A percentile compares a stretch with the other conserved stretches of the same genome.
phyloP scores from a whole-genome alignment of 495 filamentous ascomycete species.

The Venustampulla echinocandica region DNA sequence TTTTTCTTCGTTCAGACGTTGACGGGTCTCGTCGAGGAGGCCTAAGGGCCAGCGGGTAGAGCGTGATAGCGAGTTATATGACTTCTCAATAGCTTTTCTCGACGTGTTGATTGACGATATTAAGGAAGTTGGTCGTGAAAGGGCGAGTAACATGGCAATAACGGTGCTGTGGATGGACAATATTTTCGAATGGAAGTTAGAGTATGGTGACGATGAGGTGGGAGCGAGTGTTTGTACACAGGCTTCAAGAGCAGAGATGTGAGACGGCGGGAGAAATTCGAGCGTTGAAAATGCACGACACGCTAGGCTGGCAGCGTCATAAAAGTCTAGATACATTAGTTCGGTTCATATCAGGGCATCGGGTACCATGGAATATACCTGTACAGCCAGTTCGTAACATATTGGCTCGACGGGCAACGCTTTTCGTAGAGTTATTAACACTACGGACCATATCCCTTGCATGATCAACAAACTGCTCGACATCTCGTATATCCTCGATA shows the following conservation, averaged over 20 bases:
- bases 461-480: slow-evolving; percentile 84
- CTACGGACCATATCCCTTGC: slow-evolving; percentile 80
- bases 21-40: slow-evolving; percentile 80
- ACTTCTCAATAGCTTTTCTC: slow-evolving; percentile 63
- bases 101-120: slow-evolving; percentile 59
- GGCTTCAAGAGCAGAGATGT: slow-evolving; percentile 62
- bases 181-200: slow-evolving; percentile 63
- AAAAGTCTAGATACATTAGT: slow-evolving; percentile 44
- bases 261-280: slow-evolving; percentile 54
- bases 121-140: slow-evolving; percentile 71
- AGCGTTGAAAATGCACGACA: slow-evolving; percentile 50
- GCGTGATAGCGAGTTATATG: slow-evolving; percentile 61
- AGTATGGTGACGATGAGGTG: slow-evolving; percentile 64
- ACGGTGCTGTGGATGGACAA: slow-evolving; percentile 70
- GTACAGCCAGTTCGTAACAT: slow-evolving; percentile 43
- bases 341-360: neutral
- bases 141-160: slow-evolving; percentile 67
- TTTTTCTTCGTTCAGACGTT: slow-evolving; percentile 69
- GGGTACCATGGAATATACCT: slow-evolving; percentile 33
- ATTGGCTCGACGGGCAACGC: slow-evolving; percentile 63
- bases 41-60: slow-evolving; percentile 72
- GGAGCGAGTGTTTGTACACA: slow-evolving; percentile 60
- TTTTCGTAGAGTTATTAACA: slow-evolving; percentile 72
- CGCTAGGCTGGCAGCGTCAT: slow-evolving; percentile 55
- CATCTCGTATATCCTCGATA: slow-evolving; percentile 77